phyloP scores from a whole-genome alignment of 1,284 basidiomycete genomes.

The Bondarzewia mesenterica region DNA sequence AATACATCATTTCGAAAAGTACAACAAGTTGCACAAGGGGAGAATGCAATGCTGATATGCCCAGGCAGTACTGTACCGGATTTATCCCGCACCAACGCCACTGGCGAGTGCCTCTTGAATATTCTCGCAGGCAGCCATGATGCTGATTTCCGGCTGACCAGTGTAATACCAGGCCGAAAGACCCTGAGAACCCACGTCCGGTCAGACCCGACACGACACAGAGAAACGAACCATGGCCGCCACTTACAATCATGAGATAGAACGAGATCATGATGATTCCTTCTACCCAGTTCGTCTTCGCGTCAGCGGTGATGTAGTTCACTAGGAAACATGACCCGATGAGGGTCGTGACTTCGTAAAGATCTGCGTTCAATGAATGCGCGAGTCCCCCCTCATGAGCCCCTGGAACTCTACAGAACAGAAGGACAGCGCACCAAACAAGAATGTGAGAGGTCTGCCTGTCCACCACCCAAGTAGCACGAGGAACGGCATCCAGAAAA shows the following conservation, averaged over 20 bases:
- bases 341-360: slow-evolving; percentile 53
- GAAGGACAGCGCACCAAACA: slow-evolving; percentile 30
- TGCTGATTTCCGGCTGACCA: slow-evolving; percentile 33
- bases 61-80: no score
- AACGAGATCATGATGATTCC: slow-evolving; percentile 51
- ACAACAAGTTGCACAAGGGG: no score
- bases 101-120: neutral
- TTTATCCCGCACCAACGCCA: neutral
- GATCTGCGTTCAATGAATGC: slow-evolving; percentile 21
- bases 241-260: slow-evolving; percentile 45
- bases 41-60: no score
- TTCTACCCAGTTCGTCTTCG: slow-evolving; percentile 61
- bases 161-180: slow-evolving; percentile 50
- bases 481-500: slow-evolving; percentile 60
- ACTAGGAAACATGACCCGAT: slow-evolving; percentile 60
- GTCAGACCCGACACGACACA: neutral
- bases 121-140: slow-evolving; percentile 24
- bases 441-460: slow-evolving; percentile 39
- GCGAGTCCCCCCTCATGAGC: neutral
- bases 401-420: no score
- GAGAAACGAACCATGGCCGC: neutral
- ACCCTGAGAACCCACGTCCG: slow-evolving; percentile 25
- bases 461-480: slow-evolving; percentile 55
- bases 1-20: no score
- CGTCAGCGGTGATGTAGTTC: slow-evolving; percentile 62